phyloP scores from a whole-genome alignment of 2,329 filamentous ascomycete genomes.

The Pseudonectria buxi region DNA sequence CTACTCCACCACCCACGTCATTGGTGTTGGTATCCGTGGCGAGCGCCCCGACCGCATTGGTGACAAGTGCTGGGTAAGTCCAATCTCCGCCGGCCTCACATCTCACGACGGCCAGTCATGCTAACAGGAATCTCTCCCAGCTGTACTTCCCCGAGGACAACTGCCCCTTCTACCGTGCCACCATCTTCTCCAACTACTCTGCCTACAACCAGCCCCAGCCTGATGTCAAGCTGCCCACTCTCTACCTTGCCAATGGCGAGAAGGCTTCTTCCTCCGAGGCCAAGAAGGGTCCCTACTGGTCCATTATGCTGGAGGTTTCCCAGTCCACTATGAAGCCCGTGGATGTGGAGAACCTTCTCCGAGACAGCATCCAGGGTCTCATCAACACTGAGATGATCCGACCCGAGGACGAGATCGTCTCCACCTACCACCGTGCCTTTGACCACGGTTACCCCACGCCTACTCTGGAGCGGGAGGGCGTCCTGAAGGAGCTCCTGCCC shows the following conservation, averaged over 20 bases:
- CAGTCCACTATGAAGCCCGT: constrained; percentile 95
- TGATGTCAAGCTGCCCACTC: constrained; percentile 76
- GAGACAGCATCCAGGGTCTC: constrained; percentile 90
- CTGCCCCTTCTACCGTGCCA: constrained; percentile 98
- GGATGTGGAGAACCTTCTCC: constrained; percentile 74
- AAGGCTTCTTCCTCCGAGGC: constrained; percentile 66
- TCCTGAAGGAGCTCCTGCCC: constrained; percentile 85
- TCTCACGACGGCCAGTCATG: not conserved
- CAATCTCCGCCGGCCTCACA: not conserved
- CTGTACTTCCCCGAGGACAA: constrained; percentile 99
- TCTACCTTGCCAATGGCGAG: constrained; percentile 79
- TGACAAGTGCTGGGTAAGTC: constrained; percentile 92
- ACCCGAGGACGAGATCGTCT: constrained; percentile 88
- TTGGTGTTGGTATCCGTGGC: constrained; percentile 91
- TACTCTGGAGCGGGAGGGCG: constrained; percentile 87
- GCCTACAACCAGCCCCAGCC: constrained; percentile 91
- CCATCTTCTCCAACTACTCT: constrained; percentile 99
- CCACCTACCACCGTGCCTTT: constrained; percentile 95
- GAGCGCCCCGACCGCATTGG: constrained; percentile 90
- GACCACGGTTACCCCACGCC: constrained; percentile 98
- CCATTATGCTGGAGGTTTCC: constrained; percentile 98
- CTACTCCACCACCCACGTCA: constrained; percentile 96
- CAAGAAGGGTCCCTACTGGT: constrained; percentile 95
- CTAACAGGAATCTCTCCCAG: constrained; percentile 32
- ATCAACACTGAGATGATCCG: constrained; percentile 97